Base-by-base conservation (phyloP, 2,329 filamentous ascomycete species). In the Diaporthe sp. region DNA sequence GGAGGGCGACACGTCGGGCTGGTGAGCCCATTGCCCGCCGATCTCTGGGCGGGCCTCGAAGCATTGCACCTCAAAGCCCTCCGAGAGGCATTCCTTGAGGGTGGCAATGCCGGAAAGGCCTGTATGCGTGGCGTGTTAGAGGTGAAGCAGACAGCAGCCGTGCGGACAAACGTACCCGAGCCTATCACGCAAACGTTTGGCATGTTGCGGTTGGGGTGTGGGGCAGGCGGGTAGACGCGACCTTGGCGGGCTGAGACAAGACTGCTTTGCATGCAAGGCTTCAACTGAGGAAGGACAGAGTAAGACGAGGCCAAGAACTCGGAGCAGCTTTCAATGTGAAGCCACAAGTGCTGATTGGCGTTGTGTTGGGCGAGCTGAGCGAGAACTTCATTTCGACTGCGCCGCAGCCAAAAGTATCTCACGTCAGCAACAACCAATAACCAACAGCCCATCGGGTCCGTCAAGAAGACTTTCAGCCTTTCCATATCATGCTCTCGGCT, bases 1-100 rank as follows among this genome's bases (percentile, higher is more conserved):
- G 15, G 79, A 78, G 20, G 81, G 77, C 25, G 74, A 65, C 37
- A 75, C 76, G 70, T 80, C 78, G 4, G 80, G 76, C 53, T 85
- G 80, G 76, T 85, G 85, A 58, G 80, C 81, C 85, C 85, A 86
- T 73, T 83, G 82, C 47, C 84, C 84, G 57, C 84, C 85, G 67
- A 86, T 80, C 63, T 80, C 79, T 22, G 77, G 71, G 28, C 82
- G 81, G 20, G 79, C 78, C 77, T 86, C 84, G 76, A 85, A 85
- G 57, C 82, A 79, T 8, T 82, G 82, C 70, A 80, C 82, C 1
- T 81, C 77, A 71, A 85, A 76, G 15, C 83, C 82, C 58, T 82
- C 84, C 17, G 83, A 82, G 34, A 85, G 79, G 71, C 83, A 85
- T 77, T 85, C 82, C 73, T 85, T 86, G 72, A 85, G 78, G 9